These are phyloP conservation scores for Candida buenavistaensis DNA, from an alignment of 1,139 yeast genomes.

Conservation along the genomic window DNA sequence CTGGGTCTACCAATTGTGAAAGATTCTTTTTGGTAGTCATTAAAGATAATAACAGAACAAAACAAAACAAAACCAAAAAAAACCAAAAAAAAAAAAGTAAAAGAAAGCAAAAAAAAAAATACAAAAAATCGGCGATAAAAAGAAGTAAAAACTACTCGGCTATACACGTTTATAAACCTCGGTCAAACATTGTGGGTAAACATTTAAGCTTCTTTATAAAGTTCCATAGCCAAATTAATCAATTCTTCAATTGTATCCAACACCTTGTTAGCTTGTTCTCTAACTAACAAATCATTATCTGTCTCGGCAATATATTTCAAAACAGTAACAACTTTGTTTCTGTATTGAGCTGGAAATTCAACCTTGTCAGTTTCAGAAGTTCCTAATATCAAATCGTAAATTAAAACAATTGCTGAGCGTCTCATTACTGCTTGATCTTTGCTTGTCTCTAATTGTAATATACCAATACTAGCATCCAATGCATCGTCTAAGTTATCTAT, in stretches of 20 bases:
- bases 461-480: constrained; percentile 75
- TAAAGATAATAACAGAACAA: too few species aligned
- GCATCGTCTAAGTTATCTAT: constrained; percentile 49
- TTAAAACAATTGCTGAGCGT: constrained; percentile 70
- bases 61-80: too few species aligned
- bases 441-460: constrained; percentile 56
- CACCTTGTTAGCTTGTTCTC: constrained; percentile 56
- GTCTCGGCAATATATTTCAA: constrained; percentile 47
- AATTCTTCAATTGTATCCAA: constrained; percentile 44
- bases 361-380: constrained; percentile 43
- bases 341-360: constrained; percentile 50
- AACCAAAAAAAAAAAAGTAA: too few species aligned
- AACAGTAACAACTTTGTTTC: constrained; percentile 36
- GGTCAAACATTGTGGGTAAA: too few species aligned
- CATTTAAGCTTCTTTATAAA: constrained; percentile 8
- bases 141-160: too few species aligned
- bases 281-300: constrained; percentile 57
- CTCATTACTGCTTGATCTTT: constrained; percentile 58
- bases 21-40: too few species aligned
- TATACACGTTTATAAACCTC: too few species aligned
- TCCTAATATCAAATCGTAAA: constrained; percentile 61
- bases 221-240: constrained; percentile 16
- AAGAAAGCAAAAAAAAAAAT: too few species aligned
- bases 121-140: too few species aligned
- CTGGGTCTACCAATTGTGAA: too few species aligned